Evolutionary conservation across 805 yeast species (phyloP).

Genomic region (Millerozyma miso): DNA sequence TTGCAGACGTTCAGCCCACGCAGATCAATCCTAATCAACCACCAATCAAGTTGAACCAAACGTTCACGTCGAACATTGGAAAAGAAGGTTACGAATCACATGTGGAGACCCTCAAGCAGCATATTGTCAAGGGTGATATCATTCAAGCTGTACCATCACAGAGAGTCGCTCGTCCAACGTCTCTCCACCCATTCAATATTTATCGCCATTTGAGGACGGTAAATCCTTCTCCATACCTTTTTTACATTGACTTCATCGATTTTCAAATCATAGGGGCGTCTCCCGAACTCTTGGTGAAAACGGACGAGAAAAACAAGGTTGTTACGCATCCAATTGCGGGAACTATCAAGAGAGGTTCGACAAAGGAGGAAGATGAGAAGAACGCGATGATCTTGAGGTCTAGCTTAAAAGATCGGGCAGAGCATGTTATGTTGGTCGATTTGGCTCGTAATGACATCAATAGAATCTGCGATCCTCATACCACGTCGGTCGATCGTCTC

Average conservation of each 20-base stretch:
- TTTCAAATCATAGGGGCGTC: slow-evolving; percentile 97
- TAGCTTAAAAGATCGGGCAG: slow-evolving; percentile 90
- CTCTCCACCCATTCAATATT: slow-evolving; percentile 92
- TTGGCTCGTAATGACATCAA: slow-evolving; percentile 95
- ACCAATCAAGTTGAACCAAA: slow-evolving; percentile 61
- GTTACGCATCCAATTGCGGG: slow-evolving; percentile 99
- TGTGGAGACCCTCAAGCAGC: slow-evolving; percentile 69
- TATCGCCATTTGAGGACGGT: slow-evolving; percentile 93
- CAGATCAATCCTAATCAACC: slow-evolving; percentile 67
- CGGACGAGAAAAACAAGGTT: slow-evolving; percentile 66
- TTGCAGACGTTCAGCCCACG: slow-evolving; percentile 39
- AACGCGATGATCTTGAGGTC: slow-evolving; percentile 70
- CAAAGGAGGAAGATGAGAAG: slow-evolving; percentile 85
- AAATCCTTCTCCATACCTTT: slow-evolving; percentile 96
- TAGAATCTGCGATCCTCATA: slow-evolving; percentile 83
- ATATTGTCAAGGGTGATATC: slow-evolving; percentile 87
- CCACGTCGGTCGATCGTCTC: slow-evolving; percentile 83
- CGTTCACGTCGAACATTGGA: slow-evolving; percentile 85
- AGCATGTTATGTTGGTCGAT: slow-evolving; percentile 98
- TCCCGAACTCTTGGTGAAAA: slow-evolving; percentile 87
- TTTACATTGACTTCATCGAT: slow-evolving; percentile 85
- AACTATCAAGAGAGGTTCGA: slow-evolving; percentile 84
- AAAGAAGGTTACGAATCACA: slow-evolving; percentile 88
- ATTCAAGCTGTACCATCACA: slow-evolving; percentile 99
- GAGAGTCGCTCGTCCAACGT: slow-evolving; percentile 91